A percentile compares a stretch with the other conserved stretches of the same genome.
phyloP scores from a whole-genome alignment of 1,139 yeast genomes.

The Candida anutae region DNA sequence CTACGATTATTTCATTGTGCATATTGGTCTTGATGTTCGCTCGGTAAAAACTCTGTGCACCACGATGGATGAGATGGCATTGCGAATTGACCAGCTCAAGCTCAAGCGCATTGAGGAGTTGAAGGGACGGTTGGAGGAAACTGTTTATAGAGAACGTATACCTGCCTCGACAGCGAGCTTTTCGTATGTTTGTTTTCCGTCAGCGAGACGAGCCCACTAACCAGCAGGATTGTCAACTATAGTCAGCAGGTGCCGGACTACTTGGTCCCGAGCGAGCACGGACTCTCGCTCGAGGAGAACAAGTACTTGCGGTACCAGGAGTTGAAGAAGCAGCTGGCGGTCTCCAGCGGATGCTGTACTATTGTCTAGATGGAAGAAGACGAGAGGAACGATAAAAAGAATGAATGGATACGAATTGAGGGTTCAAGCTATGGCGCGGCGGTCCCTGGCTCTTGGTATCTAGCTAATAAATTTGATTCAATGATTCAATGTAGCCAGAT shows the following conservation, averaged over 20 bases:
- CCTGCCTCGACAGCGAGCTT: constrained; percentile 64
- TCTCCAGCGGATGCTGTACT: constrained; percentile 34
- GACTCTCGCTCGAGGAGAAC: constrained; percentile 39
- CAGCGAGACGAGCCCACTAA: constrained; percentile 6
- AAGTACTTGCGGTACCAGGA: constrained; percentile 30
- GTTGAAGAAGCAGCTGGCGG: constrained; percentile 8
- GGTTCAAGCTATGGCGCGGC: no score
- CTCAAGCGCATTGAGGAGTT: constrained; percentile 58
- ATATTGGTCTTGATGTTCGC: constrained; percentile 63
- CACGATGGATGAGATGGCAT: constrained; percentile 14
- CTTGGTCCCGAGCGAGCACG: constrained; percentile 46
- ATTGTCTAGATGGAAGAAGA: no score
- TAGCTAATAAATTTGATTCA: no score
- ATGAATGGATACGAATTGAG: no score
- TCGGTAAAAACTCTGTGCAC: constrained; percentile 5
- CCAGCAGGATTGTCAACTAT: constrained; percentile 29
- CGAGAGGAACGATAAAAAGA: no score
- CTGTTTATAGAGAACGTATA: constrained; percentile 51
- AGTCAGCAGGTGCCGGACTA: constrained; percentile 45
- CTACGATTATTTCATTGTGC: constrained; percentile 65
- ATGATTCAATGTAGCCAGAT: no score
- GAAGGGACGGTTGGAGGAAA: constrained; percentile 46
- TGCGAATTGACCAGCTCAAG: constrained; percentile 39
- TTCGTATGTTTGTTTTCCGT: constrained; percentile 15
- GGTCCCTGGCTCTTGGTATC: no score